phyloP scores from a whole-genome alignment of 2,329 filamentous ascomycete genomes.

The Epichloe amarillans region DNA sequence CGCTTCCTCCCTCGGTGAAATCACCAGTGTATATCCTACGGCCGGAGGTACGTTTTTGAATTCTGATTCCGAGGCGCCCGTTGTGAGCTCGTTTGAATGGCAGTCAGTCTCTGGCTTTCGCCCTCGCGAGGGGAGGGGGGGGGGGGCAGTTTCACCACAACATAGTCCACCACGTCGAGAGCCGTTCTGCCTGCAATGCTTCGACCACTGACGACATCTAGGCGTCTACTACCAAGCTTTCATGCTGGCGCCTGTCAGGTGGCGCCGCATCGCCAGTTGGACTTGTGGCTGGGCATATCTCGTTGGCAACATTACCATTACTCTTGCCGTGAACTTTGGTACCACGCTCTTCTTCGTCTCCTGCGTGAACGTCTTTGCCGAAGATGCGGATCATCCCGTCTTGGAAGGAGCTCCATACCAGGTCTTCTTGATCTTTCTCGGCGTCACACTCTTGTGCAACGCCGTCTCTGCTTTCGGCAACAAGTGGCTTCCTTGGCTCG shows the following conservation, averaged over 20 bases:
- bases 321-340: conserved; percentile 70
- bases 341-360: conserved; percentile 51
- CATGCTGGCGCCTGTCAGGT: conserved; percentile 51
- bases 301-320: conserved; percentile 71
- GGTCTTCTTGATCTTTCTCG: conserved; percentile 58
- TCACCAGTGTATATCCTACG: conserved; percentile 65
- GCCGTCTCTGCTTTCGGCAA: conserved; percentile 55
- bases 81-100: background rate
- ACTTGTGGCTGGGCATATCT: conserved; percentile 66
- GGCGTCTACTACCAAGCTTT: conserved; percentile 66
- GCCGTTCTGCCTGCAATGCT: too few species aligned
- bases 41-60: conserved; percentile 40
- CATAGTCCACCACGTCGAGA: too few species aligned
- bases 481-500: conserved; percentile 50
- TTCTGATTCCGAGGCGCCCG: background rate
- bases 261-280: conserved; percentile 53
- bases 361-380: conserved; percentile 42
- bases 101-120: background rate
- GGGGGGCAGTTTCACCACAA: too few species aligned
- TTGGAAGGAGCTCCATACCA: conserved; percentile 45
- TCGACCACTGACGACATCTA: conserved; percentile 6
- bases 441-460: conserved; percentile 50
- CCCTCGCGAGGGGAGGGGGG: too few species aligned
- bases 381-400: conserved; percentile 27
- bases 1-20: conserved; percentile 57